Evolutionary conservation across 2,329 filamentous ascomycete genomes (phyloP), one percentile per base, ranked within the genome.

Genomic region (Aspergillus melleus): DNA sequence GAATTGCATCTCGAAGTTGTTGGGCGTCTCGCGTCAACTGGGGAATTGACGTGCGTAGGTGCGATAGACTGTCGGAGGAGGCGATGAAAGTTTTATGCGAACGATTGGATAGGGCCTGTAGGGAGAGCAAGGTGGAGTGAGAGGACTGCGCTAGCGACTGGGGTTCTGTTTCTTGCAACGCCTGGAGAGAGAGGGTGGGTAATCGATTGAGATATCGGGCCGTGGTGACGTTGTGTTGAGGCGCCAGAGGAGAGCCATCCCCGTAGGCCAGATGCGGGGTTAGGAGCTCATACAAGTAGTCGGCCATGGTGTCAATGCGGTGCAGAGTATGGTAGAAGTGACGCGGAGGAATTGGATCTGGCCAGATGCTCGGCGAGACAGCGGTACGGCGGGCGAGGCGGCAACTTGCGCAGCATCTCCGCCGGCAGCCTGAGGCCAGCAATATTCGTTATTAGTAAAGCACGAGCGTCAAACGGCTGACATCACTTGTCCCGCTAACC

Each of bases 41-140:
- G 0, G 92, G 90, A n/a, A 99, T 81, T 1, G 88, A 85, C n/a
- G 83, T 81, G 53, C 83, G 82, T 8, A 98, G 83, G 10, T 87
- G 87, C n/a, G 86, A 84, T 69, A 98, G 88, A 68, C 90, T 88
- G 66, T 87, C 85, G 22, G 91, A 88, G 4, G 94, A 95, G 55
- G 88, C 83, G 67, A 97, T 92, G 64, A 98, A 88, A 19, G 88
- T 84, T 72, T 89, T 91, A 76, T 97, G 89, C 0, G 93, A 96
- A 66, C 91, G 90, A 68, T 96, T 96, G 8, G 93, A 94, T 53
- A 98, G 86, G 0, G 87, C 86, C 74, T 99, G 95, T 1, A 98
- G 84, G 0, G 92, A 91, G 46, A 96, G 86, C 14, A 94, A 84
- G 46, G 90, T 85, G 0, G 91, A 90, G 63, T 97, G 92, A 3